Conservation (phyloP, 805 yeast species). For the Suhomyces tanzawaensis region DNA sequence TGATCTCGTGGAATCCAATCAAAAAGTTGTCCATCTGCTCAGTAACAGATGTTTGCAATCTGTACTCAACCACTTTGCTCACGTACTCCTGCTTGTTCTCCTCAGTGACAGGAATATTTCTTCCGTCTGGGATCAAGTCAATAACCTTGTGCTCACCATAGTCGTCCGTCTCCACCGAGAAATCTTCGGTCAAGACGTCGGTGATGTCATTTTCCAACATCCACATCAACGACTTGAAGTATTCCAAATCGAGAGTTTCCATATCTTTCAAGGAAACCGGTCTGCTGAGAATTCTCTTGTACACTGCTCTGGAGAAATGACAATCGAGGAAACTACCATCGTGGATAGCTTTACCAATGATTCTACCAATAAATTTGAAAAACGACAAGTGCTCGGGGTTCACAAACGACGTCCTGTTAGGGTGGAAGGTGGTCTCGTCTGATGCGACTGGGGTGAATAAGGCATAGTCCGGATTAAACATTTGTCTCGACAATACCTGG, state of each 20-base stretch:
- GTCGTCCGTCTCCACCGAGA: constrained; percentile 89
- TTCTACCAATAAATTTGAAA: constrained; percentile 90
- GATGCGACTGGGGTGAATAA: constrained; percentile 87
- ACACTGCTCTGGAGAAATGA: constrained; percentile 92
- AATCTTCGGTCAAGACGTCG: constrained; percentile 90
- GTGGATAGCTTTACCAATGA: constrained; percentile 90
- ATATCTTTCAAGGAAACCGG: constrained; percentile 85
- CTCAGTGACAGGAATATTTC: constrained; percentile 83
- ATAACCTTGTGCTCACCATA: constrained; percentile 85
- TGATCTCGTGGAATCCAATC: constrained; percentile 85
- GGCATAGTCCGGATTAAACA: constrained; percentile 95
- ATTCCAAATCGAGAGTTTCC: constrained; percentile 90
- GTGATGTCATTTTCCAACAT: constrained; percentile 96
- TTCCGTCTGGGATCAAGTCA: constrained; percentile 81
- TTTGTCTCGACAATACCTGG: constrained; percentile 87
- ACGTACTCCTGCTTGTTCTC: constrained; percentile 90
- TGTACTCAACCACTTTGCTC: constrained; percentile 77
- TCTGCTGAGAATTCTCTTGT: constrained; percentile 78
- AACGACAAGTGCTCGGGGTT: constrained; percentile 91
- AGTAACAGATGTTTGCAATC: constrained; percentile 75
- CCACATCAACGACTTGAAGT: constrained; percentile 91
- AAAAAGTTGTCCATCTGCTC: constrained; percentile 86
- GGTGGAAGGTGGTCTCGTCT: constrained; percentile 92
- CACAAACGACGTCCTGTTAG: constrained; percentile 86
- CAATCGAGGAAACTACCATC: constrained; percentile 87